Evolutionary conservation across 257 asterid species (phyloP), one percentile per base, ranked within the genome.

Genomic region (Nicotiana undulata): DNA sequence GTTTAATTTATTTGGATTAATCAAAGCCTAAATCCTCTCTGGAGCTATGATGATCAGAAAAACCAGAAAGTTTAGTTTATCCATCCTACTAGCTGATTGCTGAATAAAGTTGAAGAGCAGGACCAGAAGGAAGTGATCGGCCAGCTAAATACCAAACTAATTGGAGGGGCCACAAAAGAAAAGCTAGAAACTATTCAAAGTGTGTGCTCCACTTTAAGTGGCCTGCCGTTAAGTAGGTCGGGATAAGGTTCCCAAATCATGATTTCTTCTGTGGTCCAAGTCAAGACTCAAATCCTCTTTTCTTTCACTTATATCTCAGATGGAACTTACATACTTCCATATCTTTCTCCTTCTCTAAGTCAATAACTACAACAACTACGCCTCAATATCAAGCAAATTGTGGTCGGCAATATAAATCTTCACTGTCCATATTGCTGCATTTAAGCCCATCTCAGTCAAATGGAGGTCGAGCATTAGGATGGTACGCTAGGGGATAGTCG

Each of bases 141-240:
- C 13, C 60, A 49, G 78, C 78, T 13, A 72, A 46, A 46, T 15
- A 72, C 61, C 61, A 49, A 68, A 49, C 0, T 22, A 49, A 72
- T 46, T 49, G 78, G 78, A 49, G 61, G 78, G 78, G 26, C 78
- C 61, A 49, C 24, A 74, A 74, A 74, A 74, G 60, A 72, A 72
- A 72, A 72, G 40, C 16, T 24, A 49, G 40, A 72, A 72, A 22
- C 16, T 6, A 8, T 74, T 74, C 78, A 49, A 74, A 74, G 78
- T 26, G 61, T 7, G 4, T 49, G 78, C 78, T 74, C 78, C 78
- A 74, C 78, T 74, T 72, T 72, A 59, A 49, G 61, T 72, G 78
- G 78, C 61, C 78, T 13, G 61, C 61, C 40, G 49, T 49, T 72
- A 49, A 24, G 78, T 49, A 46, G 78, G 40, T 8, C 20, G 61